phyloP scores from a whole-genome alignment of 768 basidiomycete species.

The Hortiboletus campestris region DNA sequence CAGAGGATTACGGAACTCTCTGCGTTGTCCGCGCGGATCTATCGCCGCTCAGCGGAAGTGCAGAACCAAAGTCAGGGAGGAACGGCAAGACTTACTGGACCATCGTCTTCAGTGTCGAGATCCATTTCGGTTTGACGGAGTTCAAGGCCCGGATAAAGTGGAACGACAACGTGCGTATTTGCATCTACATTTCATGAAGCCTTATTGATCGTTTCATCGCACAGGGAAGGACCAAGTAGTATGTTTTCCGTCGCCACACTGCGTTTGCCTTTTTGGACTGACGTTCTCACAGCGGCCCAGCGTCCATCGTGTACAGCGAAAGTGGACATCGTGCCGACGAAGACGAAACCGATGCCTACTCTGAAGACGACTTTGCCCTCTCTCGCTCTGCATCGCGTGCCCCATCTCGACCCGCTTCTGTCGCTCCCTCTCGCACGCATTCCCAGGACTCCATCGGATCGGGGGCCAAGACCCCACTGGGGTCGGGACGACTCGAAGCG shows the following conservation, averaged over 20 bases:
- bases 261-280: not conserved
- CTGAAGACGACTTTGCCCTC: constrained; percentile 57
- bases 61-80: constrained; percentile 61
- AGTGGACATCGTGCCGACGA: constrained; percentile 72
- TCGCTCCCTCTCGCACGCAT: constrained; percentile 52
- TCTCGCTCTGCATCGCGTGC: constrained; percentile 33
- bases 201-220: constrained; percentile 2
- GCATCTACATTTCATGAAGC: not conserved
- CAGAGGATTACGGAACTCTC: constrained; percentile 72
- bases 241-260: constrained; percentile 25
- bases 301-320: constrained; percentile 80
- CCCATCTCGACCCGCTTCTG: constrained; percentile 44
- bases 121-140: constrained; percentile 80
- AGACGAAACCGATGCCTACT: constrained; percentile 62
- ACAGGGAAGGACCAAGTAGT: constrained; percentile 74
- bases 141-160: constrained; percentile 82
- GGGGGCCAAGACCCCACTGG: constrained; percentile 32
- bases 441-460: constrained; percentile 44
- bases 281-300: constrained; percentile 59
- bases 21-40: constrained; percentile 78
- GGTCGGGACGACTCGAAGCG: constrained; percentile 25
- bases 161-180: constrained; percentile 64
- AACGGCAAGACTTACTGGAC: constrained; percentile 78
- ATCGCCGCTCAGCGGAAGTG: constrained; percentile 68
- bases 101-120: constrained; percentile 81